A percentile compares a stretch with the other conserved stretches of the same genome.
Evolutionary conservation across 208 protist species (phyloP).

Genomic region (Crithidia bombi): DNA sequence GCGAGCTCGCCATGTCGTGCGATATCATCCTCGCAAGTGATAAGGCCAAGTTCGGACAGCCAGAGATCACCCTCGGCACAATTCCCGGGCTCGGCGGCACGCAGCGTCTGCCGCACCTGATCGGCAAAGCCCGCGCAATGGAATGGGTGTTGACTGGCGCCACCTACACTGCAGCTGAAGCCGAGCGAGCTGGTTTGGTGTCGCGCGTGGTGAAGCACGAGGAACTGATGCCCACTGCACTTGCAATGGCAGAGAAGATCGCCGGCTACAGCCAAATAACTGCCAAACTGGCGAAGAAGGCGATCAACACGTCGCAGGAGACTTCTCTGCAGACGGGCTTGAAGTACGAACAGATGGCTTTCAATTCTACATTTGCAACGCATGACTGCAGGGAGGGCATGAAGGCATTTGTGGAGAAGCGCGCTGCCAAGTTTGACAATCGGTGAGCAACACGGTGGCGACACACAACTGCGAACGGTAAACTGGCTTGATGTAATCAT

Average conservation of each 20-base stretch:
- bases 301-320: slow-evolving; percentile 86
- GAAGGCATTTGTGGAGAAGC: slow-evolving; percentile 92
- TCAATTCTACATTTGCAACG: slow-evolving; percentile 92
- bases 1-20: slow-evolving; percentile 93
- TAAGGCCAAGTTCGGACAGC: slow-evolving; percentile 88
- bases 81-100: slow-evolving; percentile 95
- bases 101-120: slow-evolving; percentile 86
- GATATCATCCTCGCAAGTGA: slow-evolving; percentile 90
- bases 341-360: slow-evolving; percentile 82
- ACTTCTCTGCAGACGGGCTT: slow-evolving; percentile 81
- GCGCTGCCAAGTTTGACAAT: slow-evolving; percentile 84
- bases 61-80: slow-evolving; percentile 93
- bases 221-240: slow-evolving; percentile 62
- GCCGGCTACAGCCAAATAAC: slow-evolving; percentile 83
- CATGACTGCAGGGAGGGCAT: slow-evolving; percentile 94
- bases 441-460: slow-evolving; percentile 53
- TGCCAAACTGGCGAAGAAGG: slow-evolving; percentile 84
- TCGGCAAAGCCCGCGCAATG: slow-evolving; percentile 93
- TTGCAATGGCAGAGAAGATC: slow-evolving; percentile 75
- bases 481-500: no score
- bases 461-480: no score
- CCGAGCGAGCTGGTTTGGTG: slow-evolving; percentile 83
- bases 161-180: slow-evolving; percentile 77
- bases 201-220: slow-evolving; percentile 85
- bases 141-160: slow-evolving; percentile 92